Evolutionary conservation across 2,329 filamentous ascomycete genomes (phyloP), one percentile per base, ranked within the genome.

Genomic region (Phyllosticta citriasiana): DNA sequence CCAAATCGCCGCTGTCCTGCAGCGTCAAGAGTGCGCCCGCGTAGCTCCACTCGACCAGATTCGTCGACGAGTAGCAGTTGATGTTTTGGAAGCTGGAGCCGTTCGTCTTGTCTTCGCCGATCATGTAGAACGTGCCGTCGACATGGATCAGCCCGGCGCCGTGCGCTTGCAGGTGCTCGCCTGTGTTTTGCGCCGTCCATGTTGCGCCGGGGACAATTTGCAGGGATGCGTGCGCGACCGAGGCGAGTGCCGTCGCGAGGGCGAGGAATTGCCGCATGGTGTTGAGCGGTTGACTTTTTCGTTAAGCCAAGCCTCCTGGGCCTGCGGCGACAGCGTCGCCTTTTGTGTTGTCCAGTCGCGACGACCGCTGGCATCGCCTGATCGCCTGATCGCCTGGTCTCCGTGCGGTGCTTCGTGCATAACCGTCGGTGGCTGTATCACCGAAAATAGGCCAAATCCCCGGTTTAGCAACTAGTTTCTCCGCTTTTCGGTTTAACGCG

Each of bases 51-150:
- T 85, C 78, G 0, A 86, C 80, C 0, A 88, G 77, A 69, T 88
- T 77, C 12, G 76, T 77, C 14, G 82, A 86, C 0, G 82, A 83
- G 70, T 88, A 88, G 72, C 86, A 88, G 69, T 87, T 88, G 65
- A 88, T 76, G 57, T 84, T 84, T 62, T 83, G 80, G 70, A 88
- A 88, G 0, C 76, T 72, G 0, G 76, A 79, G 25, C 85, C 84
- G n/a, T 81, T 73, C 1, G 82, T 82, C 70, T 88, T 88, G 73
- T 88, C 86, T 69, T 89, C 86, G 16, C 87, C 87, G 35, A 88
- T 82, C 73, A 85, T 80, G 73, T 88, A 89, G 74, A 84, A 89
- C 0, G 79, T 81, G 9, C 75, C 77, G 53, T 78, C 77, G 1
- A 82, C 81, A 65, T 82, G 76, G 67, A 86, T 80, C n/a, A 88